phyloP scores from a whole-genome alignment of 108 stramenopile species.

The Fragilaria radians region DNA sequence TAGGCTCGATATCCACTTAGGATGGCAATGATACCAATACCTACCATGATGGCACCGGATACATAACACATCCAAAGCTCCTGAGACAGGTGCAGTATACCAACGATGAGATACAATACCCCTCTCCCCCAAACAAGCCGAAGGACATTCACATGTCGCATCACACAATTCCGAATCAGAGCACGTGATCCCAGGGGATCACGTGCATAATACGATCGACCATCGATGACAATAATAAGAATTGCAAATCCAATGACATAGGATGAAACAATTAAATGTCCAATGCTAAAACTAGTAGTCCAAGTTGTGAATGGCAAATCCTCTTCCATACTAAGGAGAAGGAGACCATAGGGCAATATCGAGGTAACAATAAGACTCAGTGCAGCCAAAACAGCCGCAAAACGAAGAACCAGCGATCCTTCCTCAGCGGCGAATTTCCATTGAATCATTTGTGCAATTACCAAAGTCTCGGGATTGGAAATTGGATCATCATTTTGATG shows the following conservation, averaged over 20 bases:
- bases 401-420: constrained; percentile 29
- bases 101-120: constrained; percentile 39
- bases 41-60: constrained; percentile 21
- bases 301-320: too few species aligned
- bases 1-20: constrained; percentile 22
- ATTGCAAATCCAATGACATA: constrained; percentile 19
- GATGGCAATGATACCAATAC: constrained; percentile 31
- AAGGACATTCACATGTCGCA: constrained; percentile 30
- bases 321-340: too few species aligned
- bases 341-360: constrained; percentile 11
- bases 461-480: not conserved
- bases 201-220: constrained; percentile 20
- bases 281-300: too few species aligned
- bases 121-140: constrained; percentile 55
- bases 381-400: constrained; percentile 21
- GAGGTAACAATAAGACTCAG: constrained; percentile 23
- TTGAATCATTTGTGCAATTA: constrained; percentile 40
- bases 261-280: constrained; percentile 13
- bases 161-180: constrained; percentile 19
- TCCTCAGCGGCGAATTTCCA: constrained; percentile 53
- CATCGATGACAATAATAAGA: constrained; percentile 36
- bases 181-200: constrained; percentile 27
- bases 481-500: not conserved
- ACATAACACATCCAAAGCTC: constrained; percentile 8
- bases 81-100: constrained; percentile 31